Evolutionary conservation across 306 rosid genomes (phyloP).

Genomic region (Mimosa pudica): DNA sequence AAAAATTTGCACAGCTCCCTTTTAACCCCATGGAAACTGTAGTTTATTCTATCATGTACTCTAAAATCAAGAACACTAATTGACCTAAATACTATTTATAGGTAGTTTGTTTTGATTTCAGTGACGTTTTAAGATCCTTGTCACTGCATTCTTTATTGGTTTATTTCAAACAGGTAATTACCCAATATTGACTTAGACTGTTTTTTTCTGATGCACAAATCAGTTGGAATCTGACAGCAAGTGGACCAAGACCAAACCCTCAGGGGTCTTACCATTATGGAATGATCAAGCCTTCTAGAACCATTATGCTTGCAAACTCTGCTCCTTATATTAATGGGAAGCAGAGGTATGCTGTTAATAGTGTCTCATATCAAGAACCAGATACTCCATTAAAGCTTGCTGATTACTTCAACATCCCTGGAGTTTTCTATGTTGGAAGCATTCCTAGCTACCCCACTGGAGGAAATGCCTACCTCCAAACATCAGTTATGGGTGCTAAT

Average conservation of each 20-base stretch:
- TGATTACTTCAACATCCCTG: conserved; percentile 77
- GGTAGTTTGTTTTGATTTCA: not conserved
- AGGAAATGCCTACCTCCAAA: conserved; percentile 74
- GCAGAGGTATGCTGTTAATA: conserved; percentile 89
- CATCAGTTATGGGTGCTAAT: conserved; percentile 83
- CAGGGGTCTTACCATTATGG: conserved; percentile 98
- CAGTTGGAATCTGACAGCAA: conserved; percentile 90
- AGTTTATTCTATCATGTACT: not conserved
- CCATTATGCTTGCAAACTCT: conserved; percentile 83
- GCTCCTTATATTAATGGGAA: conserved; percentile 84
- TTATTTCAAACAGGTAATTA: not conserved
- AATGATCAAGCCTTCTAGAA: conserved; percentile 67
- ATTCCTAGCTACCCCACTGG: conserved; percentile 62
- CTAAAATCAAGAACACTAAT: not conserved
- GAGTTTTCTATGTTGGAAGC: conserved; percentile 81
- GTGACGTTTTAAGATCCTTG: not conserved
- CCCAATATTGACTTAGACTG: not conserved
- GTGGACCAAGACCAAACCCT: conserved; percentile 98
- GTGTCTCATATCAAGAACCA: conserved; percentile 68
- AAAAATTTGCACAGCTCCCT: not conserved
- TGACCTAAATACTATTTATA: not conserved
- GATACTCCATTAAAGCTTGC: conserved; percentile 92
- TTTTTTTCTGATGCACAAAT: conserved; percentile 29
- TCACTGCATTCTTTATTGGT: not conserved
- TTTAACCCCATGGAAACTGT: not conserved